Evolutionary conservation across 805 yeast species (phyloP), one percentile per base, ranked within the genome.

Genomic region (Ogataea saltuana): DNA sequence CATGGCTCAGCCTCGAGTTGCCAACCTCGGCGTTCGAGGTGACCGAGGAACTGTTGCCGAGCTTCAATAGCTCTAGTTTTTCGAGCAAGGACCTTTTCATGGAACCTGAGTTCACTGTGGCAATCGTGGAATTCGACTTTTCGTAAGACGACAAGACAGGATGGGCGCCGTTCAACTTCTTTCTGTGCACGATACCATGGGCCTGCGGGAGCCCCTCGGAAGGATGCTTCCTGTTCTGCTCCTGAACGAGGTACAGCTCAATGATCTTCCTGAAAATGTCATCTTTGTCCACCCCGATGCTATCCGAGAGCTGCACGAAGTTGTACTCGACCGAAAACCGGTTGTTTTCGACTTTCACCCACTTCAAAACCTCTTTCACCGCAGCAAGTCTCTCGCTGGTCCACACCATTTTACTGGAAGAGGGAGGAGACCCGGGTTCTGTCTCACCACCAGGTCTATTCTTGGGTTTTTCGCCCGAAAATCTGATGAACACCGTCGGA

Each of bases 181-280:
- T 27, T 26, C 20, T 18, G 18, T 17, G 20, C 12, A 13, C 28
- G 13, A 10, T 6, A 4, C 4, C 28, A 13, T 25, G 28, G 12
- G 13, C n/a, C 12, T 6, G 28, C 10, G 12, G 19, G 6, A 19
- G 3, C 9, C 22, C 15, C 20, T 10, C 15, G 4, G 30, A 26
- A 9, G 22, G 23, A 16, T 30, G 35, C 25, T 21, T 35, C n/a
- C 27, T 22, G 17, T 23, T 21, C 10, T 15, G 32, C 12, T 37
- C 42, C 10, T 41, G 26, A 18, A 22, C 10, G 33, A 49, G 48
- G 34, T 53, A 55, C 17, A 59, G 23, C 38, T 58, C 63, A 17
- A 59, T 53, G 9, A 60, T 7, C 39, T 60, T 59, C n/a, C 39
- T 31, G 33, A 49, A 58, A 9, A 60, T 49, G 5, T 34, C 37